Base-by-base conservation (phyloP, 2,329 filamentous ascomycete genomes). In the Monilinia fructigena region DNA sequence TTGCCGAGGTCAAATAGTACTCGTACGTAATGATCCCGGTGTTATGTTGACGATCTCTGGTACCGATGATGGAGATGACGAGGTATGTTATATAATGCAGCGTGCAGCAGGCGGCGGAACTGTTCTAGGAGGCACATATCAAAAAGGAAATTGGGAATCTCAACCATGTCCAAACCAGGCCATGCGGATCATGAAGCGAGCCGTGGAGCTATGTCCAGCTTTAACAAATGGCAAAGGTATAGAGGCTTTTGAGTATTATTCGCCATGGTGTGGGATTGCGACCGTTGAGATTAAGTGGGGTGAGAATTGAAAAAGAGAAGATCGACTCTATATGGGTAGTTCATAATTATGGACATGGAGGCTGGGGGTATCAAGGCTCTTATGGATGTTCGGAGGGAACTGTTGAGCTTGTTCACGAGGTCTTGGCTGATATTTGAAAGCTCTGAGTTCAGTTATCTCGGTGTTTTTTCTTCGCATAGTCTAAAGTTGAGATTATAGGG, bases 1-100 rank as follows among this genome's bases (percentile, higher is more conserved):
- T 0, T 88, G 86, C 1, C 86, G 94, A 3, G 94, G 92, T 5
- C 94, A 98, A 78, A 86, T 88, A 53, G 85, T 89, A 0, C 73
- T 91, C 0, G 88, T 91, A 0, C 81, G 88, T 50, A 91, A 91
- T 72, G 82, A 85, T 59, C 82, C 86, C 0, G 83, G 83, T 6
- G 77, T 80, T 20, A 90, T 91, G 87, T 77, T 80, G 26, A 82
- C 80, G 0, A 80, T 83, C 0, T 87, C 85, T 8, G 88, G 87
- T 0, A 87, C 85, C 0, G 86, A 89, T 65, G 87, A 89, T 70
- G 86, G 85, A 2, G 78, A 81, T 0, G 86, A 89, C 50, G 88
- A 91, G 72, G 80, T 82, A 1, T 80, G 81, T 55, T 91, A 91
- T 72, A 83, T 89, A 40, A 91, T 91, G 88, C 83, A 85, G 66